phyloP scores from a whole-genome alignment of 202 grass and related monocot species.

The Zizania palustris region DNA sequence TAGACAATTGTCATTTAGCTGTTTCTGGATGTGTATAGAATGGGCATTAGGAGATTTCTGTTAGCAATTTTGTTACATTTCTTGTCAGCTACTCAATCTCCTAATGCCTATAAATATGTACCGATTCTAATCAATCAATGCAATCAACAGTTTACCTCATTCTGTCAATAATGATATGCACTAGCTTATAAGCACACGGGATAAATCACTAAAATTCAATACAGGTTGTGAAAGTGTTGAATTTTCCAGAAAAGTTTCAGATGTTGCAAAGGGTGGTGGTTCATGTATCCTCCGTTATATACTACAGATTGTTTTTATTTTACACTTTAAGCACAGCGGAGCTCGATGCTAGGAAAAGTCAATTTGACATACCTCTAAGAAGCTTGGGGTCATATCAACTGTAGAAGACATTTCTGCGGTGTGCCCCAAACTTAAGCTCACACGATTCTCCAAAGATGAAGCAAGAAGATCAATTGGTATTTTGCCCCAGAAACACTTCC shows the following conservation, averaged over 20 bases:
- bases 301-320: background rate
- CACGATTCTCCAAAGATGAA: conserved; percentile 83
- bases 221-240: background rate
- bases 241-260: conserved; percentile 2
- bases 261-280: conserved; percentile 8
- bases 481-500: conserved; percentile 85
- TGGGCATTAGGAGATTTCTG: no score
- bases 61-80: no score
- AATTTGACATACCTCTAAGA: conserved; percentile 75
- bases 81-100: no score
- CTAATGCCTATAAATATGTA: no score
- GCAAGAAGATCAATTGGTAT: conserved; percentile 83
- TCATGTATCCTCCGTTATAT: conserved; percentile 11
- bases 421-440: conserved; percentile 79
- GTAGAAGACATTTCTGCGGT: conserved; percentile 71
- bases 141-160: no score
- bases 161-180: no score
- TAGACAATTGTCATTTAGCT: no score
- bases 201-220: conserved; percentile 6
- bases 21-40: no score
- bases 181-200: conserved; percentile 2
- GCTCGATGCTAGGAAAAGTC: conserved; percentile 29
- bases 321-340: background rate
- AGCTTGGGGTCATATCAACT: conserved; percentile 72
- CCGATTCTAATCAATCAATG: no score